Percentiles rank a stretch among this genome's conserved stretches.
Conservation (phyloP, 2,329 filamentous ascomycete species). For the Microsporum audouinii region DNA sequence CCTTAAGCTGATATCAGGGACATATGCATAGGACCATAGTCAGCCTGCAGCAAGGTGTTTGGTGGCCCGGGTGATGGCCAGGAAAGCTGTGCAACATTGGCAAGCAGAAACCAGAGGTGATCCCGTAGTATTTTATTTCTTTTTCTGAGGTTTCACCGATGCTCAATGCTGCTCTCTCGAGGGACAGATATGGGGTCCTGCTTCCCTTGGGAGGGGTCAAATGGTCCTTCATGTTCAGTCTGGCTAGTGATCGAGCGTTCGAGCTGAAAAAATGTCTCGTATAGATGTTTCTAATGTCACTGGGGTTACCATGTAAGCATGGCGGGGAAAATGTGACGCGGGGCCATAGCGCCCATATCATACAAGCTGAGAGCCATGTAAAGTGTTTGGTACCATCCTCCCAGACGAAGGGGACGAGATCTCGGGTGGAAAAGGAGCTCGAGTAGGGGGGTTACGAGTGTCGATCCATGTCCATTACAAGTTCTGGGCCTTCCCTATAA, state of each 20-base stretch:
- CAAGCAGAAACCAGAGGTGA: neutral
- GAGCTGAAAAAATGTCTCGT: neutral
- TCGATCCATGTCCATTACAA: neutral
- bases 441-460: neutral
- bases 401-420: neutral
- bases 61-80: neutral
- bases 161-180: neutral
- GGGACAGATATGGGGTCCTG: neutral
- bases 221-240: neutral
- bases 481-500: neutral
- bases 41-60: neutral
- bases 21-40: neutral
- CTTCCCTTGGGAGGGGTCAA: neutral
- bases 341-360: neutral
- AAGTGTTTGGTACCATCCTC: neutral
- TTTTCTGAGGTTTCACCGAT: neutral
- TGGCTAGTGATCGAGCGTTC: neutral
- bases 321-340: neutral
- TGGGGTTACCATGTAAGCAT: neutral
- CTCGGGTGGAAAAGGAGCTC: neutral
- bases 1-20: neutral
- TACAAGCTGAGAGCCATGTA: neutral
- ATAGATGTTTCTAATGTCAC: neutral
- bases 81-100: neutral
- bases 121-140: neutral